Evolutionary conservation across 2,329 filamentous ascomycete genomes (phyloP).

Genomic region (Zymoseptoria pseudotritici): DNA sequence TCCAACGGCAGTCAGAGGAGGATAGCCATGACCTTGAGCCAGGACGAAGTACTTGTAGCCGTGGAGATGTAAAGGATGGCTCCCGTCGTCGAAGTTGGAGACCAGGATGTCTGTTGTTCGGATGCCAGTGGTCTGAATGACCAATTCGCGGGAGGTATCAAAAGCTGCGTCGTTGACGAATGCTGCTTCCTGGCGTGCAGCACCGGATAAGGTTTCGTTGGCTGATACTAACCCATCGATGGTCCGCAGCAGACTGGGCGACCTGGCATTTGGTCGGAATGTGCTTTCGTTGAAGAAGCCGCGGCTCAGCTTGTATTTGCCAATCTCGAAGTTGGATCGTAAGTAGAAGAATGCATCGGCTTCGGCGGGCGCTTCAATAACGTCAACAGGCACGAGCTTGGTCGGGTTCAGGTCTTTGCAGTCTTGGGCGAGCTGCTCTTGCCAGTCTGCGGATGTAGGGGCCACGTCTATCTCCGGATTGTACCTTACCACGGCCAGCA

Average conservation of each 20-base stretch:
- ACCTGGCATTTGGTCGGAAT: slow-evolving; percentile 42
- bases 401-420: slow-evolving; percentile 47
- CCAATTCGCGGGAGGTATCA: slow-evolving; percentile 21
- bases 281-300: slow-evolving; percentile 53
- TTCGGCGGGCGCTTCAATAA: slow-evolving; percentile 37
- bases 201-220: slow-evolving; percentile 22
- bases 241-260: slow-evolving; percentile 46
- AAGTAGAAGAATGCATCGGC: slow-evolving; percentile 49
- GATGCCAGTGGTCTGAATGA: slow-evolving; percentile 31
- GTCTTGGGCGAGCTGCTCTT: slow-evolving; percentile 40
- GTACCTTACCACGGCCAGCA: slow-evolving; percentile 46
- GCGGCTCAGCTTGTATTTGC: slow-evolving; percentile 50
- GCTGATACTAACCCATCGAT: slow-evolving; percentile 37
- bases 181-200: not conserved
- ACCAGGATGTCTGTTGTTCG: slow-evolving; percentile 29
- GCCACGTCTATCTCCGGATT: slow-evolving; percentile 2
- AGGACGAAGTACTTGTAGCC: slow-evolving; percentile 33
- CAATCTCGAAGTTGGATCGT: slow-evolving; percentile 53
- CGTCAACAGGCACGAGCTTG: slow-evolving; percentile 39
- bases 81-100: slow-evolving; percentile 32
- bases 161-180: slow-evolving; percentile 18
- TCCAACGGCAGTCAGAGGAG: slow-evolving; percentile 8
- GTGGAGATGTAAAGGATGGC: slow-evolving; percentile 31
- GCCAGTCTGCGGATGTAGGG: slow-evolving; percentile 45
- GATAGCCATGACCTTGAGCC: slow-evolving; percentile 29